Evolutionary conservation across 352 stramenopile species (phyloP).

Genomic region (Phytophthora syringae): DNA sequence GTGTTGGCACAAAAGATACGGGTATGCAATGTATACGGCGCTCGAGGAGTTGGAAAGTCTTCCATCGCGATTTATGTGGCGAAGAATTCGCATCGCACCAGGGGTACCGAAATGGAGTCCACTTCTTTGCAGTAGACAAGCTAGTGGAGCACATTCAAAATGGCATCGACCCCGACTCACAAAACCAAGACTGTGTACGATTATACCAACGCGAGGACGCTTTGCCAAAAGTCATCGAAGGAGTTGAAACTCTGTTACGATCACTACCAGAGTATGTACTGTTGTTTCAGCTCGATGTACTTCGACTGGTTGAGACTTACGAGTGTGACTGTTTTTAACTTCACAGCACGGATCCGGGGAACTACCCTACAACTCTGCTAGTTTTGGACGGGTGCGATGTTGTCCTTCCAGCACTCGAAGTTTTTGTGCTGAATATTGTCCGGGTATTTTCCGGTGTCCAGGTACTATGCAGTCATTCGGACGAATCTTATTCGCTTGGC

Average conservation of each 20-base stretch:
- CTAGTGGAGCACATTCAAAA: constrained; percentile 39
- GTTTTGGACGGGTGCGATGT: constrained; percentile 74
- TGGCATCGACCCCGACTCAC: constrained; percentile 8
- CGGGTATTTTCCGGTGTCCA: constrained; percentile 49
- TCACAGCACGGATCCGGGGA: constrained; percentile 24
- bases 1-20: constrained; percentile 43
- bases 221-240: constrained; percentile 35
- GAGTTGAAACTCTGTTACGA: constrained; percentile 36
- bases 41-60: constrained; percentile 62
- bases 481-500: background rate
- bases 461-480: constrained; percentile 24
- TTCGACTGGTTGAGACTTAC: constrained; percentile 11
- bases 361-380: constrained; percentile 41
- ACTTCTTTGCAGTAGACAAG: constrained; percentile 63
- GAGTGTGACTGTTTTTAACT: background rate
- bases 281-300: background rate
- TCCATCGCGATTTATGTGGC: constrained; percentile 64
- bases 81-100: constrained; percentile 48
- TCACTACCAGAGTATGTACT: constrained; percentile 44
- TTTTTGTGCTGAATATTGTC: constrained; percentile 53
- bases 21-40: constrained; percentile 57
- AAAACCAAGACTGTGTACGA: constrained; percentile 14
- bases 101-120: constrained; percentile 56
- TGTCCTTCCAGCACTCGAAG: constrained; percentile 43
- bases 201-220: constrained; percentile 30